Base-by-base conservation (phyloP, 1,284 basidiomycete genomes). In the Trametes hirsuta region DNA sequence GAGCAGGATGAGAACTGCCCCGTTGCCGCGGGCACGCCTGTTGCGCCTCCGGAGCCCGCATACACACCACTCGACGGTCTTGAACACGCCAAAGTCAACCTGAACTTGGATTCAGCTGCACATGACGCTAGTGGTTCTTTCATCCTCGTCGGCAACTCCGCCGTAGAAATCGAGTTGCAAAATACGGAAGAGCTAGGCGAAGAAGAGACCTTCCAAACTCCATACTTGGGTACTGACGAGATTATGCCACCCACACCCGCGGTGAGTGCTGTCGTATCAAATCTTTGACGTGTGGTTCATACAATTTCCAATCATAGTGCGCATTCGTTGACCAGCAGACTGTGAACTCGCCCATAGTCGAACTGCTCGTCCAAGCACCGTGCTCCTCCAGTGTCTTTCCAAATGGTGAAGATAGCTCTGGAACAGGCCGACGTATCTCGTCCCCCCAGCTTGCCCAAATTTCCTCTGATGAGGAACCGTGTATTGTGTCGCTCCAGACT, bases 151-250 rank as follows among this genome's bases (percentile, higher is more conserved):
- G n/a, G 54, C 21, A 3, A 14, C 18, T 53, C 51, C 6, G 42
- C 48, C 6, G 15, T 30, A 1, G 41, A 10, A 2, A 18, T 35
- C 9, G 53, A 44, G 24, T 10, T 18, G 25, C 14, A 25, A 15
- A 47, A 48, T 1, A 49, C 46, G 14, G 55, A 40, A 6, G 58
- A 53, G 3, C 45, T 53, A 15, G 25, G 6, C 18, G 40, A 51
- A 14, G 53, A 59, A 6, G 58, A 57, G 42, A 51, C 44, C 30
- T 56, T 58, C 50, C 22, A 45, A 15, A 63, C 58, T 18, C 62
- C 62, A 1, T 6, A 49, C n/a, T 36, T 63, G 47, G 54, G 24
- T 1, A 11, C 39, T 3, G 30, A 30, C 9, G 44, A 25, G 24
- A 22, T 22, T 4, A 12, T 46, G 22, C 30, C 30, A 12, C 18